phyloP scores from a whole-genome alignment of 2,329 filamentous ascomycete species.

The Penicillium sp. region DNA sequence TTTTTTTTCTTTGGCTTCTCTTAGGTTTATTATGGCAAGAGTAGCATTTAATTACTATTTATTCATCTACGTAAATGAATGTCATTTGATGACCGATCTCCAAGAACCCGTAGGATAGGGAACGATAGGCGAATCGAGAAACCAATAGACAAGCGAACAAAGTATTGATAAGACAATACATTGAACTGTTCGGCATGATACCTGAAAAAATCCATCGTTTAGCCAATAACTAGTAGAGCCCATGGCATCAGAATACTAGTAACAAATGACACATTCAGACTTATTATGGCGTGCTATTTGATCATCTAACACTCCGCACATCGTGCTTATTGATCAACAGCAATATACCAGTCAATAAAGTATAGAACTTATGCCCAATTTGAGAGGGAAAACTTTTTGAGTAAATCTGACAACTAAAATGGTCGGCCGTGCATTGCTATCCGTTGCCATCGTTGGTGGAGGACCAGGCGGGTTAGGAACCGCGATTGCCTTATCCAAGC shows the following conservation, averaged over 20 bases:
- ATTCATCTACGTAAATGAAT: too few species aligned
- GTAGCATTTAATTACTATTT: too few species aligned
- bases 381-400: background rate
- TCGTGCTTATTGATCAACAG: background rate
- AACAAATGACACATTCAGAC: slow-evolving; percentile 6
- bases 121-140: background rate
- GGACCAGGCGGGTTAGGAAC: slow-evolving; percentile 44
- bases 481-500: slow-evolving; percentile 46
- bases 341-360: background rate
- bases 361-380: background rate
- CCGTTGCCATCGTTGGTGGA: slow-evolving; percentile 41
- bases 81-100: too few species aligned
- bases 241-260: background rate
- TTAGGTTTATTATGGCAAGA: too few species aligned
- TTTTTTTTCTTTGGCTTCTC: too few species aligned
- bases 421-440: slow-evolving; percentile 7
- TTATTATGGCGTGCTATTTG: slow-evolving; percentile 16
- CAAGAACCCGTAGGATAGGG: too few species aligned
- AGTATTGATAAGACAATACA: background rate
- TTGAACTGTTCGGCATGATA: background rate
- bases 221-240: background rate
- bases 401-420: background rate
- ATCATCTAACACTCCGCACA: slow-evolving; percentile 1
- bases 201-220: background rate
- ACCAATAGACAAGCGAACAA: background rate